A percentile compares a stretch with the other conserved stretches of the same genome.
phyloP scores from a whole-genome alignment of 345 rosid genomes.

The Aurinia saxatilis region DNA sequence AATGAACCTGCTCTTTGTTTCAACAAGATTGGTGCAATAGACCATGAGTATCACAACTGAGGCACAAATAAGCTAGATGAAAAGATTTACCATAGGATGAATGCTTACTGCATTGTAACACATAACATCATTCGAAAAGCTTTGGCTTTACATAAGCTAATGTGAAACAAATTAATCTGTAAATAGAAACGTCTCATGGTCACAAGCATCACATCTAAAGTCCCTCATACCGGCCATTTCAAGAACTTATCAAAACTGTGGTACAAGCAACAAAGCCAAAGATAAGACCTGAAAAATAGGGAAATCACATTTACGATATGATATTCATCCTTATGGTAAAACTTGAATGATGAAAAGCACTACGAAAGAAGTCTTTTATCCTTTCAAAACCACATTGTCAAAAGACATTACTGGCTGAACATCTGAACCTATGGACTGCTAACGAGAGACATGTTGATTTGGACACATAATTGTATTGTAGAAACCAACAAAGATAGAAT shows the following conservation, averaged over 20 bases:
- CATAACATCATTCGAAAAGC: not conserved
- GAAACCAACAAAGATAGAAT: constrained; percentile 7
- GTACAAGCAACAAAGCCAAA: not conserved
- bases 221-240: not conserved
- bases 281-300: not conserved
- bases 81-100: not conserved
- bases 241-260: not conserved
- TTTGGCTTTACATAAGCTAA: not conserved
- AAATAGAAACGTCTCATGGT: not conserved
- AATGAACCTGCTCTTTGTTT: too few relatives aligned
- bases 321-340: too few relatives aligned
- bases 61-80: constrained; percentile 26
- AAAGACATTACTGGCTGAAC: constrained; percentile 5
- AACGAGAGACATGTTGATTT: not conserved
- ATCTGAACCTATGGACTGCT: constrained; percentile 1
- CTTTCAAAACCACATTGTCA: not conserved
- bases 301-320: too few relatives aligned
- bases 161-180: not conserved
- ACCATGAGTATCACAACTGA: not conserved
- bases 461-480: not conserved
- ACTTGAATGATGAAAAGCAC: too few relatives aligned
- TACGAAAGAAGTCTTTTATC: not conserved
- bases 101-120: not conserved
- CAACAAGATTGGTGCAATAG: constrained; percentile 33
- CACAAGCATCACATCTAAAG: not conserved